phyloP scores from a whole-genome alignment of 2,329 filamentous ascomycete species.

The Tympanopsis confertula region DNA sequence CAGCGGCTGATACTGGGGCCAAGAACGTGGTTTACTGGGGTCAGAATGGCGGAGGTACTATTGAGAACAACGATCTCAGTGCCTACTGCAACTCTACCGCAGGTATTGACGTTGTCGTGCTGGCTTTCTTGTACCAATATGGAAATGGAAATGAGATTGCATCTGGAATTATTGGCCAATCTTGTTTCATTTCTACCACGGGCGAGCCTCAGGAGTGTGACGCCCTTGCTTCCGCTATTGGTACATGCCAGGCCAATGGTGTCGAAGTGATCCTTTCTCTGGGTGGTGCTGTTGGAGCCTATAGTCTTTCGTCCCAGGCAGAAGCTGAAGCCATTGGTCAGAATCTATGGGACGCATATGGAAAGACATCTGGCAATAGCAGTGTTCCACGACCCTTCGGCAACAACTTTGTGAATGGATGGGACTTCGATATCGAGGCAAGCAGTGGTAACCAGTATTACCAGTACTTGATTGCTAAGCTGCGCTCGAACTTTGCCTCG shows the following conservation, averaged over 20 bases:
- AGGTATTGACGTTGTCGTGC: constrained; percentile 28
- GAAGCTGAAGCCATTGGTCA: constrained; percentile 27
- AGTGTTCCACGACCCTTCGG: constrained; percentile 29
- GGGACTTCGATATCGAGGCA: constrained; percentile 36
- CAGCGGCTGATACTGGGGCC: no score
- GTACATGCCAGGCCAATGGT: constrained; percentile 25
- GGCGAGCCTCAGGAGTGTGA: constrained; percentile 23
- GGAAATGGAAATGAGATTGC: constrained; percentile 21
- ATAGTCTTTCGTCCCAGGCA: constrained; percentile 17
- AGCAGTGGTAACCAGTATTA: constrained; percentile 20
- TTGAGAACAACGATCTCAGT: constrained; percentile 22
- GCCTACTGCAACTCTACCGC: constrained; percentile 22
- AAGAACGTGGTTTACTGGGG: constrained; percentile 21
- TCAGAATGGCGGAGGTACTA: constrained; percentile 15
- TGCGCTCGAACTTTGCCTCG: constrained; percentile 18
- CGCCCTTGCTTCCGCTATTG: constrained; percentile 24
- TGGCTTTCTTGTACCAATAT: constrained; percentile 27
- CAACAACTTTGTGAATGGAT: constrained; percentile 34
- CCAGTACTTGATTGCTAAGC: constrained; percentile 13
- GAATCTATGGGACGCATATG: constrained; percentile 32
- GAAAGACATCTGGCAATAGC: constrained; percentile 17
- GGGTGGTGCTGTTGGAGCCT: constrained; percentile 24
- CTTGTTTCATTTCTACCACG: constrained; percentile 19
- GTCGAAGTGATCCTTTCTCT: constrained; percentile 32
- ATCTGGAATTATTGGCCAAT: constrained; percentile 24